These are phyloP conservation scores for Juncus inflexus DNA, from an alignment of 176 grass and related monocot genomes.

Conservation along the genomic window DNA sequence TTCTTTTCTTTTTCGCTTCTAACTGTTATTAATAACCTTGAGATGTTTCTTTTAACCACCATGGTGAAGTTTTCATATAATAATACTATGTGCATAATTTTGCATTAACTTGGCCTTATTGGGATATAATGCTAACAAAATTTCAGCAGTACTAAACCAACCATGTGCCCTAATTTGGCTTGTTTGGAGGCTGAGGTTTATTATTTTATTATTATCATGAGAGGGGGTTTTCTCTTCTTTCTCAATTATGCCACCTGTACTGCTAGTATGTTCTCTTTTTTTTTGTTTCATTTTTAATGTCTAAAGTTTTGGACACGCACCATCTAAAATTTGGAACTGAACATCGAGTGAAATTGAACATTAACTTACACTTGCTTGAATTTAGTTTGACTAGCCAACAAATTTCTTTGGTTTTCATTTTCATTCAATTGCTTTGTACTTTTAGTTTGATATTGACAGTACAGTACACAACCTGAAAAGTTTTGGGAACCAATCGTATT, in stretches of 20 bases:
- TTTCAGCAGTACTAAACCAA: constrained; percentile 27
- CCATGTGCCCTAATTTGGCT: constrained; percentile 27
- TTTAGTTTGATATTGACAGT: too few species aligned
- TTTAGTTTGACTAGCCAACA: too few species aligned
- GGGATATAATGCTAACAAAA: constrained; percentile 28
- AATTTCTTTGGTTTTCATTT: too few species aligned
- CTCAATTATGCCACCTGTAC: constrained; percentile 29
- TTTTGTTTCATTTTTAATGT: constrained; percentile 24
- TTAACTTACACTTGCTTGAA: too few species aligned
- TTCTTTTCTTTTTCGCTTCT: constrained; percentile 3
- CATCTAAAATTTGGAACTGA: constrained; percentile 16
- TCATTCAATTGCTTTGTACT: too few species aligned
- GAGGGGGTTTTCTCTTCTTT: constrained; percentile 27
- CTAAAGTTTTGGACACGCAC: too few species aligned
- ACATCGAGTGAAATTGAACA: background rate
- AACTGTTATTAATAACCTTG: background rate
- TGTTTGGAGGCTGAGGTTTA: constrained; percentile 28
- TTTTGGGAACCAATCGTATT: too few species aligned
- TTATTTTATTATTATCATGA: constrained; percentile 29
- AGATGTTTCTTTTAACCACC: constrained; percentile 15
- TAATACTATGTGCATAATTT: constrained; percentile 18
- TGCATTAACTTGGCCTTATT: constrained; percentile 8
- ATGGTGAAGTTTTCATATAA: constrained; percentile 24
- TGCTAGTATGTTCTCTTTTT: constrained; percentile 30
- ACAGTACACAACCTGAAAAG: too few species aligned